Evolutionary conservation across 1,139 yeast genomes (phyloP).

Genomic region (Tardiomyces digboiensis): DNA sequence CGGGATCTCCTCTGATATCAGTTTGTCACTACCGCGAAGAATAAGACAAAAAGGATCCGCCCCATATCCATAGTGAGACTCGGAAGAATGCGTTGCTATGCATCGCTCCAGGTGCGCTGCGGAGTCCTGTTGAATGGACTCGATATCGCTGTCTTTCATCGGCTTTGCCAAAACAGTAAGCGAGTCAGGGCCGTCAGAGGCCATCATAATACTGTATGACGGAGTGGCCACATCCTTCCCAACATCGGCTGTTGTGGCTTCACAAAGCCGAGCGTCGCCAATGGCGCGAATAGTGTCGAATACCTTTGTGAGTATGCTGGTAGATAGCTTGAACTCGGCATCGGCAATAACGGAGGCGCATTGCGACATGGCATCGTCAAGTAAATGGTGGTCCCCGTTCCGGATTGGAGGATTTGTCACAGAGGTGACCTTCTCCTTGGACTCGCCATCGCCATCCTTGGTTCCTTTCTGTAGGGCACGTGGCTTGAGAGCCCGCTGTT

Average conservation of each 20-base stretch:
- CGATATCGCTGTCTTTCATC: conserved; percentile 20
- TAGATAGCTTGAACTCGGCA: conserved; percentile 56
- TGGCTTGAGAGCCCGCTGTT: background rate
- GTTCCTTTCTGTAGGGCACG: background rate
- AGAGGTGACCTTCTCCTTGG: background rate
- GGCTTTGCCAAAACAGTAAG: conserved; percentile 25
- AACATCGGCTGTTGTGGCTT: background rate
- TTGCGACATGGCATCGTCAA: conserved; percentile 13
- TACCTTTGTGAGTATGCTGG: conserved; percentile 46
- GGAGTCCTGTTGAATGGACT: background rate
- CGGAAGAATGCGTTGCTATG: background rate
- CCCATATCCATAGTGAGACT: background rate
- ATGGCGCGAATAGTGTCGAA: conserved; percentile 27
- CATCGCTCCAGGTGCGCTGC: background rate
- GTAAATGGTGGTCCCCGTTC: conserved; percentile 1
- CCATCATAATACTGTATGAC: conserved; percentile 20
- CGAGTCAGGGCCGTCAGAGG: conserved; percentile 13
- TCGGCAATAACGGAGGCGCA: conserved; percentile 52
- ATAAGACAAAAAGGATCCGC: conserved; percentile 4
- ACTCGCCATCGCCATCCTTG: background rate
- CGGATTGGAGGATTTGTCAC: background rate
- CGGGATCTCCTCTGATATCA: conserved; percentile 4
- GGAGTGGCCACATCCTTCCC: conserved; percentile 1
- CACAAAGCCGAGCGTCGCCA: conserved; percentile 3
- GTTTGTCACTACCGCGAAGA: background rate